phyloP scores from a whole-genome alignment of 2,329 filamentous ascomycete species.

The Tetracladium maxilliforme region DNA sequence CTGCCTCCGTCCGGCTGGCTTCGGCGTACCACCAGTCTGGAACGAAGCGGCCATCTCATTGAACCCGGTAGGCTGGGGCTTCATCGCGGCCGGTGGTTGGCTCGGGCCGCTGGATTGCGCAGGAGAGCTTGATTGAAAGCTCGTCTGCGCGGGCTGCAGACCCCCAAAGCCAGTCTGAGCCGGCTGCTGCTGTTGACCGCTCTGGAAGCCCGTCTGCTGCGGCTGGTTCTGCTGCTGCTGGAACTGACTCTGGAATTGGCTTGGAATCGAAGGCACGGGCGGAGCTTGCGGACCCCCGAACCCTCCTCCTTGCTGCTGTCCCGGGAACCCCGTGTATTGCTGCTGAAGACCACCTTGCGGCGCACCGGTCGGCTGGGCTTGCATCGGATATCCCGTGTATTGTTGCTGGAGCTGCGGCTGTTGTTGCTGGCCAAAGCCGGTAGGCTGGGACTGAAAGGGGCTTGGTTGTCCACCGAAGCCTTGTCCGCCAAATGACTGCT shows the following conservation, averaged over 20 bases:
- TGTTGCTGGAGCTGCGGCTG: slow-evolving; percentile 16
- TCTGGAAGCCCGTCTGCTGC: slow-evolving; percentile 32
- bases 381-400: slow-evolving; percentile 14
- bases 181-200: too few relatives aligned
- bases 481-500: slow-evolving; percentile 10
- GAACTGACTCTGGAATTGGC: too few relatives aligned
- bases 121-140: slow-evolving; percentile 44
- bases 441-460: slow-evolving; percentile 12
- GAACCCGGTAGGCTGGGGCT: slow-evolving; percentile 52
- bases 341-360: slow-evolving; percentile 37
- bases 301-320: slow-evolving; percentile 27
- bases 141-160: slow-evolving; percentile 32
- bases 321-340: slow-evolving; percentile 45
- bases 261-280: slow-evolving; percentile 15
- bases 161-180: too few relatives aligned
- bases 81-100: slow-evolving; percentile 40
- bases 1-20: slow-evolving; percentile 27
- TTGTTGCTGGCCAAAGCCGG: slow-evolving; percentile 14
- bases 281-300: slow-evolving; percentile 15
- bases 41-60: slow-evolving; percentile 53
- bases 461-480: slow-evolving; percentile 19
- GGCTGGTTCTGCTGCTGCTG: slow-evolving; percentile 35
- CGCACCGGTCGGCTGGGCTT: slow-evolving; percentile 12
- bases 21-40: slow-evolving; percentile 28
- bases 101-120: too few relatives aligned